phyloP scores from a whole-genome alignment of 2,329 filamentous ascomycete species.

The Scytalidium sp. region DNA sequence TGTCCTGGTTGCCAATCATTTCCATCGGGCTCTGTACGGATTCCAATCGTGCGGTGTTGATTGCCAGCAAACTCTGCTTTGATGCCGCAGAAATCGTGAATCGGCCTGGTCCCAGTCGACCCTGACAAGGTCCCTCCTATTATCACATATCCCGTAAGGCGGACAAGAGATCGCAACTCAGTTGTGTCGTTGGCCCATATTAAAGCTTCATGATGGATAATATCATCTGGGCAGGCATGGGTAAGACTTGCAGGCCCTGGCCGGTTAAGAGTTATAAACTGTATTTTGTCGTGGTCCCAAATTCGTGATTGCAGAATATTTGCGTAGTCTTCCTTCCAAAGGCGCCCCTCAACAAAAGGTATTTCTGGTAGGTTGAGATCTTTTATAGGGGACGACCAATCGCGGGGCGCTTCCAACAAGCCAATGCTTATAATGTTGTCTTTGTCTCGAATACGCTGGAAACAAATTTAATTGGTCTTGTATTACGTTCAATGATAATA shows the following conservation, averaged over 20 bases:
- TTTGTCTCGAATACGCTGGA: background rate
- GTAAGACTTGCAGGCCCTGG: background rate
- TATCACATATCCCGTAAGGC: conserved; percentile 2
- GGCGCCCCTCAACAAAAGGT: background rate
- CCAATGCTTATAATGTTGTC: conserved; percentile 3
- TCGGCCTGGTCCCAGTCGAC: background rate
- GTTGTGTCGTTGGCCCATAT: conserved; percentile 6
- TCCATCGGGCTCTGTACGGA: conserved; percentile 1
- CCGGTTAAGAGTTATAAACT: background rate
- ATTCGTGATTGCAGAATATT: conserved; percentile 2
- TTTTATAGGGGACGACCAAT: background rate
- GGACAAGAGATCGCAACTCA: conserved; percentile 4
- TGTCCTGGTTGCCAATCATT: conserved; percentile 1
- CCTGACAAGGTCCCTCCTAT: no score
- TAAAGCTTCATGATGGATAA: conserved; percentile 5
- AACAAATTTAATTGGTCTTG: background rate
- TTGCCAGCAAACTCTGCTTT: background rate
- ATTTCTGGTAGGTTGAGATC: background rate
- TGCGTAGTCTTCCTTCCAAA: conserved; percentile 5
- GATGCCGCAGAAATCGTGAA: conserved; percentile 5
- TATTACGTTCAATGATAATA: background rate
- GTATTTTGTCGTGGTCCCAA: background rate
- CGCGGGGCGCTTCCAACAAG: conserved; percentile 1
- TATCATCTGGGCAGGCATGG: background rate
- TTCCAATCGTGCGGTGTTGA: conserved; percentile 1